phyloP scores from a whole-genome alignment of 108 stramenopile species.

The Cyclotella choctawhatcheeana region DNA sequence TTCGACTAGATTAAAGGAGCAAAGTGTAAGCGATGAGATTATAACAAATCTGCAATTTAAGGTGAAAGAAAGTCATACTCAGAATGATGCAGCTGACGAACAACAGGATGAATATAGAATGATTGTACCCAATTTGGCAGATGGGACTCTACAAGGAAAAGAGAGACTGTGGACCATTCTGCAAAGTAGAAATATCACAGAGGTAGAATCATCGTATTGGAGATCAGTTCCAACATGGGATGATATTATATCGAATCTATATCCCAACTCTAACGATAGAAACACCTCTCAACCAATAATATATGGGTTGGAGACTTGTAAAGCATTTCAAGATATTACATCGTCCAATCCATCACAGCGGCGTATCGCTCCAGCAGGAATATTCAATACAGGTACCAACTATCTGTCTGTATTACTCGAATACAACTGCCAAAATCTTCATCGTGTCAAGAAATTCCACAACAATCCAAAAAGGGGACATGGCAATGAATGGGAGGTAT shows the following conservation, averaged over 20 bases:
- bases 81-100: background rate
- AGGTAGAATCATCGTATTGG: constrained; percentile 45
- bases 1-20: background rate
- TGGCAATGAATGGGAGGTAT: constrained; percentile 69
- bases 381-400: constrained; percentile 93
- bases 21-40: background rate
- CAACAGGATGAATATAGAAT: constrained; percentile 9
- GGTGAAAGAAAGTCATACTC: background rate
- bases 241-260: constrained; percentile 23
- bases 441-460: constrained; percentile 35
- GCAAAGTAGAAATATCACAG: constrained; percentile 39
- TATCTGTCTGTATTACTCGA: constrained; percentile 63
- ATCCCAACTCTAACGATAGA: constrained; percentile 13
- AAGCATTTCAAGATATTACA: constrained; percentile 40
- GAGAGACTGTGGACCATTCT: constrained; percentile 41
- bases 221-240: constrained; percentile 39
- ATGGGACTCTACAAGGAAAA: constrained; percentile 44
- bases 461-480: constrained; percentile 47
- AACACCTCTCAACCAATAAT: constrained; percentile 37
- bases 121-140: constrained; percentile 35
- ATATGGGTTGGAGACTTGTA: constrained; percentile 52
- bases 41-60: background rate
- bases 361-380: constrained; percentile 57
- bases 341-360: constrained; percentile 40
- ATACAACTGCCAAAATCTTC: constrained; percentile 66